These are phyloP conservation scores for Phytophthora multivora DNA, from an alignment of 352 stramenopile genomes.

Conservation along the genomic window DNA sequence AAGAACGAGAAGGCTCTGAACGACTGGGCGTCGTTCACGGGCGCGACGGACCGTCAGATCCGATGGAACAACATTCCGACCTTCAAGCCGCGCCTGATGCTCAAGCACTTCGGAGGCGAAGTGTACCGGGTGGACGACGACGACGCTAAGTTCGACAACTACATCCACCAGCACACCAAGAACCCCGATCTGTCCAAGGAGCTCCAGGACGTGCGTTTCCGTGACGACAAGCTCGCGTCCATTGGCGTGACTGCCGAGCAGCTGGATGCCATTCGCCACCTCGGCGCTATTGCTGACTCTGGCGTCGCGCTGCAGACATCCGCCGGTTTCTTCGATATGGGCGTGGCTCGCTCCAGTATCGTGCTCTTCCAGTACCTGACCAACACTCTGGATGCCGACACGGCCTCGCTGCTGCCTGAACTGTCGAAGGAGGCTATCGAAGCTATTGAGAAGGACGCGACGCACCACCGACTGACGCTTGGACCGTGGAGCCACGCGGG, in stretches of 20 bases:
- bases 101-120: conserved; percentile 84
- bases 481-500: conserved; percentile 84
- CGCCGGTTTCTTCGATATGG: conserved; percentile 84
- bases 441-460: conserved; percentile 39
- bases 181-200: conserved; percentile 66
- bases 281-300: conserved; percentile 67
- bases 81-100: conserved; percentile 81
- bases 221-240: conserved; percentile 63
- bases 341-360: conserved; percentile 70
- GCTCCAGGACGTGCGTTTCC: conserved; percentile 58
- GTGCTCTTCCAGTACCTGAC: conserved; percentile 83
- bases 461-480: conserved; percentile 71
- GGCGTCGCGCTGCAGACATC: conserved; percentile 73
- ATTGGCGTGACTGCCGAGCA: conserved; percentile 48
- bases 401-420: conserved; percentile 51
- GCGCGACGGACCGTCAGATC: conserved; percentile 77
- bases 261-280: conserved; percentile 57
- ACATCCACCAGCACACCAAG: conserved; percentile 64
- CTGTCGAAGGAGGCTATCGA: conserved; percentile 46
- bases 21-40: conserved; percentile 73
- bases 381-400: conserved; percentile 70
- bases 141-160: conserved; percentile 61
- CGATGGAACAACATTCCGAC: conserved; percentile 76
- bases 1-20: conserved; percentile 74
- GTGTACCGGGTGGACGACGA: conserved; percentile 84